Conservation (phyloP, 306 rosid species). For the Morella rubra region DNA sequence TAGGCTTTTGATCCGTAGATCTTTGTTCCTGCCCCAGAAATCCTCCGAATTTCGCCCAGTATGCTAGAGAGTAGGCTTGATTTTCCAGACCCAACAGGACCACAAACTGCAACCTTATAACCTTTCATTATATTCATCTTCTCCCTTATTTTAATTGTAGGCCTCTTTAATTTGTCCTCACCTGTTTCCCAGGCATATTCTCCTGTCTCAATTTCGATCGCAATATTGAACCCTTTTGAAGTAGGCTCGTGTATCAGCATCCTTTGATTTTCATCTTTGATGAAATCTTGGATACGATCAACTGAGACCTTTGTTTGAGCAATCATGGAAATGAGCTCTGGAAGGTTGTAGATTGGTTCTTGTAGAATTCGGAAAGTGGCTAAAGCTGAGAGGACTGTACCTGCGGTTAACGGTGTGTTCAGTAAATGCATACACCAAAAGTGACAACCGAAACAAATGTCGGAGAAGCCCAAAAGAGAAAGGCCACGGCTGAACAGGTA, state of each 20-base stretch:
- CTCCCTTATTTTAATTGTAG: constrained; percentile 51
- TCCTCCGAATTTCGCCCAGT: constrained; percentile 75
- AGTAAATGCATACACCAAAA: constrained; percentile 68
- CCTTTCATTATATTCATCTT: constrained; percentile 57
- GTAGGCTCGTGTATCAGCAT: constrained; percentile 33
- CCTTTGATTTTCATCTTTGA: constrained; percentile 61
- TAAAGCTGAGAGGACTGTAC: constrained; percentile 76
- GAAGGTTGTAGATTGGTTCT: constrained; percentile 90
- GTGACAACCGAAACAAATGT: constrained; percentile 84
- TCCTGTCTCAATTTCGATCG: constrained; percentile 57
- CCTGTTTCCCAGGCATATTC: constrained; percentile 74
- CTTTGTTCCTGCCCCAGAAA: constrained; percentile 57
- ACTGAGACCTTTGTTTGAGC: constrained; percentile 86
- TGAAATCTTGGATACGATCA: constrained; percentile 63
- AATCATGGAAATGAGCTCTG: constrained; percentile 92
- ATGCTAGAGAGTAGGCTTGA: constrained; percentile 76
- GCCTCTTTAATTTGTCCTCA: constrained; percentile 46
- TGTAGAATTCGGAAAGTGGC: constrained; percentile 87
- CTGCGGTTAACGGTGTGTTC: constrained; percentile 66
- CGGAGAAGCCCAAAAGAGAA: constrained; percentile 93
- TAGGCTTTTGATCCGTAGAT: constrained; percentile 65
- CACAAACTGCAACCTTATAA: constrained; percentile 83
- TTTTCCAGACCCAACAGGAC: constrained; percentile 88
- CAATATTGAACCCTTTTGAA: constrained; percentile 36
- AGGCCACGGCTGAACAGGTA: constrained; percentile 70